These are phyloP conservation scores for Ophiosphaerella herpotricha DNA, from an alignment of 2,329 filamentous ascomycete genomes.

Conservation along the genomic window DNA sequence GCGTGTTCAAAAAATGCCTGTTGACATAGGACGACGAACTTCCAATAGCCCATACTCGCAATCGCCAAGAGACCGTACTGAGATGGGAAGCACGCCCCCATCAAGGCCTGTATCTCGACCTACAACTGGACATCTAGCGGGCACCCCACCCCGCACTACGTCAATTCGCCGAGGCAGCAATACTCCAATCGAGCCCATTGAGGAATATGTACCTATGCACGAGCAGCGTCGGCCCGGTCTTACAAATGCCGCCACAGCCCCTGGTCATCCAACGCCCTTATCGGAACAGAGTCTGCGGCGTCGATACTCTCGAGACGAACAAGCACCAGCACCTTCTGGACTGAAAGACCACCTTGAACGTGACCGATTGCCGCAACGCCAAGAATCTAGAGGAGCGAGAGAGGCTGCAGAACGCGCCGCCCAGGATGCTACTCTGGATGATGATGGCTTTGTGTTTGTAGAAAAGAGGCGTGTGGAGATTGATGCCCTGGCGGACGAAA, in stretches of 20 bases:
- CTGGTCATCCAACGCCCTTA: constrained; percentile 45
- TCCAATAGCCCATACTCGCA: constrained; percentile 37
- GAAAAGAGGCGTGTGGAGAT: constrained; percentile 96
- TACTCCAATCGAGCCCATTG: constrained; percentile 36
- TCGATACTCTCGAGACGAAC: constrained; percentile 60
- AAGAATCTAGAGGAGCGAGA: constrained; percentile 44
- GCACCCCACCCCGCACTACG: constrained; percentile 29
- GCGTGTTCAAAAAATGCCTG: constrained; percentile 34
- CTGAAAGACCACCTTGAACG: constrained; percentile 55
- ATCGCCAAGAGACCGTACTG: constrained; percentile 37
- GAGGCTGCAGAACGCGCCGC: constrained; percentile 68
- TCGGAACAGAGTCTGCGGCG: constrained; percentile 61
- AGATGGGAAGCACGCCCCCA: constrained; percentile 37
- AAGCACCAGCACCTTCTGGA: constrained; percentile 51
- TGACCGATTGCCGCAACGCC: constrained; percentile 48
- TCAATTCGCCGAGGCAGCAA: constrained; percentile 39
- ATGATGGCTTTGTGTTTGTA: constrained; percentile 93
- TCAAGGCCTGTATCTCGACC: constrained; percentile 40
- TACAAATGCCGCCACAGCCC: constrained; percentile 52
- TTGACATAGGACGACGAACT: constrained; percentile 32
- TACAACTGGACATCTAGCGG: constrained; percentile 31
- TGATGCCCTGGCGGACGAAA: constrained; percentile 93
- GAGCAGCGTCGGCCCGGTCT: constrained; percentile 52
- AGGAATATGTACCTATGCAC: constrained; percentile 43
- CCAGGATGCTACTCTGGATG: constrained; percentile 79